Evolutionary conservation across 345 rosid species (phyloP), one percentile per base, ranked within the genome.

Genomic region (Erucastrum elatum): DNA sequence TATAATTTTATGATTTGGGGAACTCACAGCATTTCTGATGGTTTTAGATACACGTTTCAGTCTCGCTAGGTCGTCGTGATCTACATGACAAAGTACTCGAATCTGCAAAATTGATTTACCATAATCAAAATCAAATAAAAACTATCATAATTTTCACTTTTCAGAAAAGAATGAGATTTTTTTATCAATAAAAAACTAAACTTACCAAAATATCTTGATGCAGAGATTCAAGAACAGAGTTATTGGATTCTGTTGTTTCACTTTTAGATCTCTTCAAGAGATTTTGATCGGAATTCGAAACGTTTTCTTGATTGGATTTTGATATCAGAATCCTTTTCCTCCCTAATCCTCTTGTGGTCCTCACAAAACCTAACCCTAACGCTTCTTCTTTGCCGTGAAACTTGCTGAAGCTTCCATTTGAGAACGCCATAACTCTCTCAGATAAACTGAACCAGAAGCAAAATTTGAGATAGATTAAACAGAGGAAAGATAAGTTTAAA

Each of bases 131-230:
- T 69, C 27, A 61, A 49, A 62, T 26, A 31, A 37, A 55, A 60
- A 30, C 11, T 51, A 51, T 55, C 34, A 12, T 5, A 72, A 46
- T 61, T 60, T 49, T 60, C 2, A 72, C 33, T 61, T 60, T 49
- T 60, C 2, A 72, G 27, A 64, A 25, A 29, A 39, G 4, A 29
- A 71, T 9, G 15, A 56, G 16, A 6, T 16, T 53, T 12, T 77
- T 39, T 77, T 37, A 21, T 13, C 21, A 49, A 39, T 33, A 49
- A 39, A 10, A 41, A 46, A 46, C 27, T n/a, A 17, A 25, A 72
- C 75, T 62, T 68, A 79, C 82, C 79, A 79, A 68, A 68, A 79
- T 68, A 68, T 79, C 82, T 68, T 74, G 78, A 79, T 79, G 82
- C 16, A 79, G 78, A 35, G 82, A 51, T 53, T 79, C 82, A 74